A percentile compares a stretch with the other conserved stretches of the same genome.
Evolutionary conservation across 768 basidiomycete genomes (phyloP).

Genomic region (Termitomyces sp.): DNA sequence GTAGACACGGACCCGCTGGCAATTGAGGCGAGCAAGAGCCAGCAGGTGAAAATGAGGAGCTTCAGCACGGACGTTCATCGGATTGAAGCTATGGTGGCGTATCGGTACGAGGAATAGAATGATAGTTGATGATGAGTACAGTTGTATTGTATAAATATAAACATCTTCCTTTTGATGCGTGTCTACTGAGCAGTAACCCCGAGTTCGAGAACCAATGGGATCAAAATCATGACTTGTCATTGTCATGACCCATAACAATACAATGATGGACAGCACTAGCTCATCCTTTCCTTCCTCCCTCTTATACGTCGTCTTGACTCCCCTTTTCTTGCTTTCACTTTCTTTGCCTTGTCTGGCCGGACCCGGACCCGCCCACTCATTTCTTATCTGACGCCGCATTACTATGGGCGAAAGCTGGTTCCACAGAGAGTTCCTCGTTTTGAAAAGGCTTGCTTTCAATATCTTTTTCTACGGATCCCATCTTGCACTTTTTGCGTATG

Average conservation of each 20-base stretch:
- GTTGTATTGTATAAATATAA: background rate
- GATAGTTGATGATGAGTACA: background rate
- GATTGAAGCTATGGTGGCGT: constrained; percentile 97
- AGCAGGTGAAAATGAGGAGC: constrained; percentile 89
- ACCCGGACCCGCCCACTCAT: constrained; percentile 38
- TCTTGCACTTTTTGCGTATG: constrained; percentile 68
- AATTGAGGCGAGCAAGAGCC: constrained; percentile 90
- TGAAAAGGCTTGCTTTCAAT: constrained; percentile 66
- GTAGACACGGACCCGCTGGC: constrained; percentile 89
- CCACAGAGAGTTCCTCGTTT: constrained; percentile 58
- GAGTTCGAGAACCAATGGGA: constrained; percentile 23
- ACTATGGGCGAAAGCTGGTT: constrained; percentile 71
- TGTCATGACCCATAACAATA: constrained; percentile 24
- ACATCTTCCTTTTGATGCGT: background rate
- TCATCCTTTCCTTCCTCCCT: constrained; percentile 8
- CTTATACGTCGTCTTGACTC: constrained; percentile 13
- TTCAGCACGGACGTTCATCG: constrained; percentile 98
- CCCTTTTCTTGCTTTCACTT: constrained; percentile 18
- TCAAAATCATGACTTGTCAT: constrained; percentile 11
- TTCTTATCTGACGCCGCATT: constrained; percentile 15
- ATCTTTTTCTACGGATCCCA: constrained; percentile 79
- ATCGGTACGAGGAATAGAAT: constrained; percentile 80
- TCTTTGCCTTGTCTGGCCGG: constrained; percentile 42
- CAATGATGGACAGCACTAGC: constrained; percentile 4
- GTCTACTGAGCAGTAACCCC: background rate